Conservation (phyloP, 2,329 filamentous ascomycete genomes). For the Aspergillus niger region DNA sequence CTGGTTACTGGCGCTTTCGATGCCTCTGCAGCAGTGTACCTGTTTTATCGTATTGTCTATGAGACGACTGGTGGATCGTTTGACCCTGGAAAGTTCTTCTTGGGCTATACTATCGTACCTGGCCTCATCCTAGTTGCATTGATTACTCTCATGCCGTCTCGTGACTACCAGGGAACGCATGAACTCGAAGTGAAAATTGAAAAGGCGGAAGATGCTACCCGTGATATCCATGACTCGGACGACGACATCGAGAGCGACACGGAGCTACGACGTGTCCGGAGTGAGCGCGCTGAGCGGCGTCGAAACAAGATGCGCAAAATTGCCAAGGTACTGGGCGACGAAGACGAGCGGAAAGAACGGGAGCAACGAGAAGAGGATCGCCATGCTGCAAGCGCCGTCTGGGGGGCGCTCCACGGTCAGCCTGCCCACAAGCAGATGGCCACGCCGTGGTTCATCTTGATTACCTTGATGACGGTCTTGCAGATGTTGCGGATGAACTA, state of each 20-base stretch:
- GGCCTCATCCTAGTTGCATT: slow-evolving; percentile 64
- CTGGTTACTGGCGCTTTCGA: slow-evolving; percentile 81
- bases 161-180: slow-evolving; percentile 76
- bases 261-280: slow-evolving; percentile 51
- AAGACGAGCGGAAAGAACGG: slow-evolving; percentile 62
- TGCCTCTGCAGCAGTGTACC: slow-evolving; percentile 75
- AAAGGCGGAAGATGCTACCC: slow-evolving; percentile 38
- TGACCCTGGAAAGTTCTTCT: slow-evolving; percentile 66
- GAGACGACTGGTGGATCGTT: slow-evolving; percentile 50
- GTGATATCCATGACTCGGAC: slow-evolving; percentile 50
- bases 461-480: slow-evolving; percentile 76
- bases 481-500: slow-evolving; percentile 87
- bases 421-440: slow-evolving; percentile 70
- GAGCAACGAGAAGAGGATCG: slow-evolving; percentile 64
- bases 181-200: slow-evolving; percentile 74
- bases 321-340: slow-evolving; percentile 68
- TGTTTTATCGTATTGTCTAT: slow-evolving; percentile 74
- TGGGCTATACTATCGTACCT: slow-evolving; percentile 72
- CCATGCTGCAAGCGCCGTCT: slow-evolving; percentile 72
- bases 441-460: slow-evolving; percentile 84
- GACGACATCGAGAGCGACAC: slow-evolving; percentile 53
- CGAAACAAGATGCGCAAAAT: slow-evolving; percentile 68
- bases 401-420: slow-evolving; percentile 77
- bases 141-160: slow-evolving; percentile 67
- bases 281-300: slow-evolving; percentile 60